Evolutionary conservation across 192 early-diverging fungal genomes (phyloP).

Genomic region (Cetraspora pellucida): DNA sequence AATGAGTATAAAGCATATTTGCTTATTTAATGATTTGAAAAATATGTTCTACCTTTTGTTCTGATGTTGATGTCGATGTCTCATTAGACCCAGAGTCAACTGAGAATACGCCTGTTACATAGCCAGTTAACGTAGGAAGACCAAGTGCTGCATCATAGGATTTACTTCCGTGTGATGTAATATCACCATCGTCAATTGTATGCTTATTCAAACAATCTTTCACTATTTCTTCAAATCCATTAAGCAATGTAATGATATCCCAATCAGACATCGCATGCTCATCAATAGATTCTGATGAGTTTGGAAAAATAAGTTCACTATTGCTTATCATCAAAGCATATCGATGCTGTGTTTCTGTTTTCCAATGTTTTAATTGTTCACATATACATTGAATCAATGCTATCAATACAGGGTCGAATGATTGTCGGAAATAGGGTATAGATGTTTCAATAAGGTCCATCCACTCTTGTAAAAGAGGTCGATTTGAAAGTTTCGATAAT

Average conservation of each 20-base stretch:
- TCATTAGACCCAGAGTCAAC: constrained; percentile 31
- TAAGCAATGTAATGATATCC: constrained; percentile 54
- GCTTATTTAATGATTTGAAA: no score
- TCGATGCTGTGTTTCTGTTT: constrained; percentile 16
- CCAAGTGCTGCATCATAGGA: background rate
- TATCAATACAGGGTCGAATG: constrained; percentile 62
- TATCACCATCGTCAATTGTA: constrained; percentile 43
- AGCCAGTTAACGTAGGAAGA: background rate
- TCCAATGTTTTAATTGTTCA: constrained; percentile 53
- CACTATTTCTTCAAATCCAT: constrained; percentile 61
- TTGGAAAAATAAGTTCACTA: background rate
- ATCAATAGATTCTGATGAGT: background rate
- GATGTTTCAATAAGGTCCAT: constrained; percentile 71
- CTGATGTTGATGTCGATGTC: background rate
- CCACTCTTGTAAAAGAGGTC: constrained; percentile 74
- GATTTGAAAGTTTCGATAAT: constrained; percentile 58
- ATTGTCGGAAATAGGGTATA: constrained; percentile 61
- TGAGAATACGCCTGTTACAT: constrained; percentile 6
- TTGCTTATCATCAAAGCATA: background rate
- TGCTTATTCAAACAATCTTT: constrained; percentile 53
- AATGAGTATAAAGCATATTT: background rate
- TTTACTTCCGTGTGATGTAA: background rate
- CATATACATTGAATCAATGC: constrained; percentile 67
- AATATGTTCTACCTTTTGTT: constrained; percentile 32
- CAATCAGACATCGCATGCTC: constrained; percentile 40